phyloP scores from a whole-genome alignment of 2,329 filamentous ascomycete species.

The Exserohilum turcica region DNA sequence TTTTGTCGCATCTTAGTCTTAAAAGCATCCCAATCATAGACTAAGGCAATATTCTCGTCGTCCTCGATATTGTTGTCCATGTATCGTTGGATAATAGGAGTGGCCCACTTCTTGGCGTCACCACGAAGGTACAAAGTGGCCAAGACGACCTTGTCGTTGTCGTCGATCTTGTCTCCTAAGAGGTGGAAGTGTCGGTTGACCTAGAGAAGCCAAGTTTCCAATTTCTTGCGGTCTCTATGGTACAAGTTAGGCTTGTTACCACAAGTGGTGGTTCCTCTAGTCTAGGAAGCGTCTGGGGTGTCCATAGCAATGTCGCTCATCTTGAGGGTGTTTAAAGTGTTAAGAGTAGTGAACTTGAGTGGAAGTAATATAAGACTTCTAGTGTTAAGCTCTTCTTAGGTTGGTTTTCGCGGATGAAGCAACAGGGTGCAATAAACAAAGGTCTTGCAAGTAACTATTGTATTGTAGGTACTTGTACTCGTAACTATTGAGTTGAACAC shows the following conservation, averaged over 20 bases:
- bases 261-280: background rate
- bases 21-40: too few species aligned
- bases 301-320: background rate
- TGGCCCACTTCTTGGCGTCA: background rate
- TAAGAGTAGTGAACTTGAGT: background rate
- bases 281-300: background rate
- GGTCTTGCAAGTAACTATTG: too few species aligned
- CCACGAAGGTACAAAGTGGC: background rate
- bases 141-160: background rate
- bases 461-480: too few species aligned
- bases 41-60: background rate
- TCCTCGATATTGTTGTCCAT: background rate
- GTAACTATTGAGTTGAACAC: too few species aligned
- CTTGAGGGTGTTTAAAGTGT: background rate
- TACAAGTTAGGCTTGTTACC: background rate
- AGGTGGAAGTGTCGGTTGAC: background rate
- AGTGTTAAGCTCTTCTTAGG: too few species aligned
- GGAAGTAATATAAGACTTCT: too few species aligned
- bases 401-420: too few species aligned
- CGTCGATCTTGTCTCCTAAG: background rate
- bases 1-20: background rate
- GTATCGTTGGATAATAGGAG: background rate
- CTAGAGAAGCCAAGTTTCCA: background rate
- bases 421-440: too few species aligned
- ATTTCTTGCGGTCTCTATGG: background rate